These are phyloP conservation scores for Zymoseptoria passerinii DNA, from an alignment of 2,329 filamentous ascomycete genomes.

Conservation along the genomic window DNA sequence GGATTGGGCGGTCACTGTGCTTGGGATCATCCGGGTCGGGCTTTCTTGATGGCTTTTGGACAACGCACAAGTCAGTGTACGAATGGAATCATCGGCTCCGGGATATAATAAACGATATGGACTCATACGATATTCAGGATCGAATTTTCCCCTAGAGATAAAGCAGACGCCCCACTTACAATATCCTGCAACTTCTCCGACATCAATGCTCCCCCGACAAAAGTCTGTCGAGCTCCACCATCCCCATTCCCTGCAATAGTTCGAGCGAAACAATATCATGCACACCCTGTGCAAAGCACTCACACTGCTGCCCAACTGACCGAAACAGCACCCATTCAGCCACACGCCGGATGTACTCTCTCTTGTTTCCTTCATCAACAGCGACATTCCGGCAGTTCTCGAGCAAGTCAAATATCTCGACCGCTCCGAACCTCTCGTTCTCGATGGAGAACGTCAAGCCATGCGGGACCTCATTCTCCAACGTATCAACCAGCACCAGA, in stretches of 20 bases:
- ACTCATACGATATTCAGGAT: not conserved
- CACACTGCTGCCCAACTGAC: not conserved
- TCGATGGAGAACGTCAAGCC: not conserved
- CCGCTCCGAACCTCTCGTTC: not conserved
- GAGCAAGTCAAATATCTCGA: not conserved
- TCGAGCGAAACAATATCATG: not conserved
- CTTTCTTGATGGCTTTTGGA: no score
- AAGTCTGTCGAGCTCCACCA: not conserved
- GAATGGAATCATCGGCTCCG: no score
- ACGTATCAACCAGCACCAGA: not conserved
- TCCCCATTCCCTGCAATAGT: not conserved
- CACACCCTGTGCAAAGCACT: not conserved
- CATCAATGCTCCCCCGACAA: not conserved
- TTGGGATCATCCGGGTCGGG: not conserved
- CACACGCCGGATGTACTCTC: not conserved
- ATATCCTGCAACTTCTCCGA: not conserved
- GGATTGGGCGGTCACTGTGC: not conserved
- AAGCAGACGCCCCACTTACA: not conserved
- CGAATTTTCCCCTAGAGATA: not conserved
- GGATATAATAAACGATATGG: no score
- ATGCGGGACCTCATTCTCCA: not conserved
- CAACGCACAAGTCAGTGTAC: no score
- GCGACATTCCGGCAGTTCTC: not conserved
- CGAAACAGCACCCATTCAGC: not conserved
- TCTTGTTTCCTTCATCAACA: not conserved